Evolutionary conservation across 495 filamentous ascomycete species (phyloP), one percentile per base, ranked within the genome.

Genomic region (Trichoderma erinaceum): DNA sequence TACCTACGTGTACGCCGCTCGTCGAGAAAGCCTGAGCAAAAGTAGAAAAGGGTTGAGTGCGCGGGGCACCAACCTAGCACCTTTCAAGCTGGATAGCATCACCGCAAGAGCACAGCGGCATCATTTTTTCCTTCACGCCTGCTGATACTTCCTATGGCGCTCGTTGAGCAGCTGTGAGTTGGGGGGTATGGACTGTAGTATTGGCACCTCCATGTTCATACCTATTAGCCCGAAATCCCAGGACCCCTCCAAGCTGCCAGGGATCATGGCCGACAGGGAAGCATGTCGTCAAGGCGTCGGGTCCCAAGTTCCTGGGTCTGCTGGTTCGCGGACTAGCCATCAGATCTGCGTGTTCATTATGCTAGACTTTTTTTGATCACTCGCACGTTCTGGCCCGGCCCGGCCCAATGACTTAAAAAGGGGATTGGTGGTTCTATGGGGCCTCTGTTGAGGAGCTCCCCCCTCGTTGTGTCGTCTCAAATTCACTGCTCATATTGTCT

Each of bases 301-400:
- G 56, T 32, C 27, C 56, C 56, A 32, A n/a, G 56, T 61, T 61
- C 25, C 56, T 61, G 56, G 56, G 56, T 61, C 23, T 18, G 2
- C 23, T 52, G 48, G 48, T 27, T 32, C 56, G 56, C 56, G 56
- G 16, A 13, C 56, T 25, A 29, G 6, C 10, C 23, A 25, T 12
- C 1, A 10, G 56, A 29, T 23, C 8, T 23, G 48, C 18, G 48
- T 21, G 8, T 52, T n/a, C n/a, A 52, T n/a, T 23, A n/a, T 52
- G 16, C 56, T 13, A 61, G 56, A 61, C 16, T 56, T 25, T 18
- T 61, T 29, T 61, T 48, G 44, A 10, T 48, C 56, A 15, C 56
- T 27, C 23, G 0, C 48, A 7, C 18, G 48, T 25, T 48, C 44
- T 48, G 25, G 48, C 8, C 10, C 18, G 18, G 16, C 23, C n/a